Evolutionary conservation across 2,329 filamentous ascomycete genomes (phyloP), one percentile per base, ranked within the genome.

Genomic region (Chlorencoelia australis): DNA sequence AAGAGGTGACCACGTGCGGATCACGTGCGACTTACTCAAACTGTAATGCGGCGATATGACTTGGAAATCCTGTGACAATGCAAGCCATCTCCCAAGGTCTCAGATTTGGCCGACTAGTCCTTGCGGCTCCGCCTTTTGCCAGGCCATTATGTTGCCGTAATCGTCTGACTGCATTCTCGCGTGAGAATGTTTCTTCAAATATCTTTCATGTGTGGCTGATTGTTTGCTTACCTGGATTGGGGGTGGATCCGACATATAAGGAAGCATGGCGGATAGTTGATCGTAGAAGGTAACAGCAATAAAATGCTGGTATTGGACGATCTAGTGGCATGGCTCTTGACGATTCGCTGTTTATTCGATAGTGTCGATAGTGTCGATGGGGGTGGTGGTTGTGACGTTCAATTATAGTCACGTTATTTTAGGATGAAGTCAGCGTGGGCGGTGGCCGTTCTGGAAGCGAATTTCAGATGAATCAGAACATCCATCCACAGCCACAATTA

Each of bases 11-110:
- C n/a, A n/a, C n/a, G n/a, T n/a, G n/a, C n/a, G n/a, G n/a, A n/a
- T n/a, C n/a, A n/a, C n/a, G n/a, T n/a, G n/a, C n/a, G n/a, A 47
- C 76, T 56, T 68, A 91, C 82, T 96, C 89, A 55, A 98, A 96
- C 54, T 96, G 89, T 45, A 98, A 63, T 1, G 91, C 91, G 0
- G 84, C 86, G 22, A 89, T 75, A 52, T 80, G 80, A 47, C 82
- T 89, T 0, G 84, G 86, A 47, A 98, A 98, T 0, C 89, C 89
- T 5, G 83, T 82, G 2, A 96, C 82, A 5, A 95, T 67, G 26
- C 76, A 78, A 2, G 84, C 73, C 82, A 94, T 93, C 55, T 94
- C 83, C 87, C 91, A 96, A 0, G 91, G 91, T 27, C 85, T 72
- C 43, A 88, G 61, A 4, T 61, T 75, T 30, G 65, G 60, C 35